These are phyloP conservation scores for Mercurialis annua DNA, from an alignment of 345 rosid genomes.

Conservation along the genomic window DNA sequence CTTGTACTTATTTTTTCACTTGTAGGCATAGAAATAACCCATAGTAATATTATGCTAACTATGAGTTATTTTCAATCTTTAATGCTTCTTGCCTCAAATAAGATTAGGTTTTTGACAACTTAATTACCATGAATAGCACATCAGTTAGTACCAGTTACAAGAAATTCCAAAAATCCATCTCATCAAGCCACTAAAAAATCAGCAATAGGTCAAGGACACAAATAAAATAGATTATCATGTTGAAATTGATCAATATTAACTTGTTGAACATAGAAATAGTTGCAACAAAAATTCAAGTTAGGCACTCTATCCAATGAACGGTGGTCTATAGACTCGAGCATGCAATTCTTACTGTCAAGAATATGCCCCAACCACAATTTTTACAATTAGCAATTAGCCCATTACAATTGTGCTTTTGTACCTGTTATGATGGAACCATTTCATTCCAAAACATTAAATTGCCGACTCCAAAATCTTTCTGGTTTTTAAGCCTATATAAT, in stretches of 20 bases:
- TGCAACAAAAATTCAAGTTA: not conserved
- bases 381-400: not conserved
- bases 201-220: not conserved
- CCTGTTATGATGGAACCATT: not conserved
- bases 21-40: not conserved
- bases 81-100: not conserved
- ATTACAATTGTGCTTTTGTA: not conserved
- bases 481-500: not conserved
- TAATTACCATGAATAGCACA: not conserved
- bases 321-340: not conserved
- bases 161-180: not conserved
- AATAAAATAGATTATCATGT: not conserved
- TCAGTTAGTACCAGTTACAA: not conserved
- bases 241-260: not conserved
- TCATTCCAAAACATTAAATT: too few relatives aligned
- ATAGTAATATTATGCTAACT: not conserved
- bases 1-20: not conserved
- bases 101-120: constrained; percentile 3
- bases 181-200: not conserved
- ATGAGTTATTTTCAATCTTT: not conserved
- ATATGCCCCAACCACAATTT: not conserved
- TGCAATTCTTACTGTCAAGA: not conserved
- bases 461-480: not conserved
- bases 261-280: not conserved
- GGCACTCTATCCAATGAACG: not conserved